Base-by-base conservation (phyloP, 2,329 filamentous ascomycete genomes). In the Pestalotiopsis fici region DNA sequence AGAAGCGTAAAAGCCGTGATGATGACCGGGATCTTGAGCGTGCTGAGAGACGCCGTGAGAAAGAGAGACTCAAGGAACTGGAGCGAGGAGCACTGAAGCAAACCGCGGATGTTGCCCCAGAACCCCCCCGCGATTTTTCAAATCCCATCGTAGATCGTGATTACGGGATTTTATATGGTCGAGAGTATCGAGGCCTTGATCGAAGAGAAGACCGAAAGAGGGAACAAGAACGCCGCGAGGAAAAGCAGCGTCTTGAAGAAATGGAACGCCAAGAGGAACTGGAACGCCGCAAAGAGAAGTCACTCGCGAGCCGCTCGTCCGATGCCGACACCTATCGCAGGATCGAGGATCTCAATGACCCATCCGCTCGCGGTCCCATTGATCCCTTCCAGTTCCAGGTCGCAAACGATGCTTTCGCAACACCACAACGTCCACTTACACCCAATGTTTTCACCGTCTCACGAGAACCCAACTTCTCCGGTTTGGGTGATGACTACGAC, bases 321-420 rank as follows among this genome's bases (percentile, higher is more conserved):
- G 69, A 69, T 65, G 64, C 65, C 64, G 66, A 73, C 70, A 56
- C 77, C 68, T 73, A 79, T 71, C 70, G 78, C 72, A 67, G 71
- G 67, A 54, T 74, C 64, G 71, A 73, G 70, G 68, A 71, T 65
- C 68, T 73, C 61, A 69, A 54, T 25, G 68, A 74, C 66, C 71
- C 75, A 64, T 68, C 68, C 27, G 71, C 75, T 68, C 72, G 72
- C 67, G 72, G 75, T n/a, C 73, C 76, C 62, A 75, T 87, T 73
- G 85, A 90, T 76, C 86, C 87, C 21, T 90, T 90, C 75, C 83
- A 88, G 74, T 90, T 82, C 73, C 87, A 86, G 75, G 85, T 89
- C 68, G 71, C 81, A 55, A 81, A 86, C 68, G 82, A 86, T 72
- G 82, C 83, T n/a, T 87, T 87, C 68, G 77, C 79, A 61, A 84